Evolutionary conservation across 2,329 filamentous ascomycete species (phyloP), one percentile per base, ranked within the genome.

Genomic region (Amesomyces nigricolor): DNA sequence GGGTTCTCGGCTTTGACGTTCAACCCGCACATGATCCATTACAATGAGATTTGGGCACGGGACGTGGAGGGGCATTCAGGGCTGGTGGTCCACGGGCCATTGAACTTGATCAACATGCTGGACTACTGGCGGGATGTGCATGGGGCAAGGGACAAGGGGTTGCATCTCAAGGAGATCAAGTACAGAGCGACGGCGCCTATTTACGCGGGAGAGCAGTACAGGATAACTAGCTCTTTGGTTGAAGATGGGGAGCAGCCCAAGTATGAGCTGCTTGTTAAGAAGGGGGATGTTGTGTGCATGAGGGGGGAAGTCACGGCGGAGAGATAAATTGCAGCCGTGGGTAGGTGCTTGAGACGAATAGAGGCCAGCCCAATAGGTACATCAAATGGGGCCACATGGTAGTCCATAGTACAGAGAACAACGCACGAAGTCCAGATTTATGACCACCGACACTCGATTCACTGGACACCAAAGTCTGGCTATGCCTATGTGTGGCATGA

Each of bases 11-110:
- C 89, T 0, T 73, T 95, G 40, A 95, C 89, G 0, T 91, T 91
- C 74, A 95, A 95, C 66, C 88, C 83, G 0, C 91, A 95, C 69
- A 85, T 83, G 61, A 95, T 95, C 53, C 91, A 95, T 69, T 86
- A 92, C 63, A 88, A 91, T 65, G 77, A 80, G 22, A 66, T 75
- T 11, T 92, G 88, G 75, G 81, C 82, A 13, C 74, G 75, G 5
- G 72, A 76, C 5, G 74, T 86, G 7, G 86, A 94, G 68, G 83
- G 85, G 0, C 88, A 94, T 64, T 79, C 80, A 0, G 79, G 83
- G 14, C 70, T 87, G 5, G 80, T 95, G 10, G 88, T 95, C 30
- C 91, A 95, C 63, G 90, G 89, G 0, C 89, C 90, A 1, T 72
- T 95, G 58, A 88, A 86, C 35, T 75, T 92, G 22, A 86, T 88